phyloP scores from a whole-genome alignment of 2,329 filamentous ascomycete species.

The Fusarium bulbicola region DNA sequence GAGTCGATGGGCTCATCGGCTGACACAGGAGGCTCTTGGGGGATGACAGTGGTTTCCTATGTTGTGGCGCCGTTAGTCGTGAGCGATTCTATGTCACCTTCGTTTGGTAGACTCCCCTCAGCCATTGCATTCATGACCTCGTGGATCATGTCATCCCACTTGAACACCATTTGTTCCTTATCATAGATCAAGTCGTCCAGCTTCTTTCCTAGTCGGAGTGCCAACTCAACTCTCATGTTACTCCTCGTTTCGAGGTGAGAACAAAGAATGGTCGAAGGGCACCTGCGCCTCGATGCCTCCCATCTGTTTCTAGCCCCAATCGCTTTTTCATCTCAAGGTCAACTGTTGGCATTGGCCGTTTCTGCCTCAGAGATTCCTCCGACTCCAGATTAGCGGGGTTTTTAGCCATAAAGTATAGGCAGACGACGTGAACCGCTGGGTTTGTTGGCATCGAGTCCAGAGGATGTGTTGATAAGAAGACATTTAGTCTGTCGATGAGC shows the following conservation, averaged over 20 bases:
- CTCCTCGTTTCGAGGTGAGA: not conserved
- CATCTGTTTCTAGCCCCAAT: not conserved
- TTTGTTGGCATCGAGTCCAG: not conserved
- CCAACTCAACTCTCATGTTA: not conserved
- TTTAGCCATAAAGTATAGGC: not conserved
- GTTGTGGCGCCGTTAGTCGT: too few relatives aligned
- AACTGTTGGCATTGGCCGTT: not conserved
- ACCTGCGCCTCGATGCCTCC: not conserved
- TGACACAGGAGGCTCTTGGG: not conserved
- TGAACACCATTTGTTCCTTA: not conserved
- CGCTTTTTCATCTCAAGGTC: not conserved
- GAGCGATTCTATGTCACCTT: not conserved
- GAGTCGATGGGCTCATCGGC: not conserved
- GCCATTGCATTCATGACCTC: not conserved
- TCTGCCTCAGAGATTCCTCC: not conserved
- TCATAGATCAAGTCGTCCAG: not conserved
- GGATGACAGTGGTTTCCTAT: not conserved
- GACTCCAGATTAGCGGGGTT: not conserved
- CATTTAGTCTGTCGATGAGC: not conserved
- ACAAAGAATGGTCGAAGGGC: not conserved
- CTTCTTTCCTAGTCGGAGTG: not conserved
- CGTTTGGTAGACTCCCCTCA: not conserved
- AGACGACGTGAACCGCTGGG: not conserved
- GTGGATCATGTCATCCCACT: not conserved
- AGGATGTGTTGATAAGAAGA: not conserved